phyloP scores from a whole-genome alignment of 495 filamentous ascomycete genomes.

The Hypoxylon fuscum region DNA sequence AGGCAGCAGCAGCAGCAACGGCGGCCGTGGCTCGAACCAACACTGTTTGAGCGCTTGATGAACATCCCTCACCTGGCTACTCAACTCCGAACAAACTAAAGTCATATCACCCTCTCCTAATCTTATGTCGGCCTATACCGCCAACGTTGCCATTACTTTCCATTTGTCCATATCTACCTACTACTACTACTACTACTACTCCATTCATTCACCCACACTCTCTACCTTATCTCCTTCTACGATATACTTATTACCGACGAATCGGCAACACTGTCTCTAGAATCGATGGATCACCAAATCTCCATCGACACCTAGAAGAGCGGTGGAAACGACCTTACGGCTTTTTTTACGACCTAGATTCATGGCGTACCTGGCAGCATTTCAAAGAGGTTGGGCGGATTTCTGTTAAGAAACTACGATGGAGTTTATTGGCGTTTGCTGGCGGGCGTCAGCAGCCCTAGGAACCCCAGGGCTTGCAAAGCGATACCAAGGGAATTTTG shows the following conservation, averaged over 20 bases:
- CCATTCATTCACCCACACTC: constrained; percentile 18
- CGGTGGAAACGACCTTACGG: constrained; percentile 36
- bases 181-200: constrained; percentile 6
- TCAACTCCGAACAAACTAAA: constrained; percentile 37
- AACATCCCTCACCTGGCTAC: constrained; percentile 8
- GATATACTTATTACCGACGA: constrained; percentile 32
- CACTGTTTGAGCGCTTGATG: constrained; percentile 20
- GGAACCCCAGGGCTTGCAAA: constrained; percentile 25
- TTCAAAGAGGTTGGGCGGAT: constrained; percentile 34
- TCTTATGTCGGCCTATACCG: constrained; percentile 17
- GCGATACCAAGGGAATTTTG: constrained; percentile 39
- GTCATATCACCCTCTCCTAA: constrained; percentile 23
- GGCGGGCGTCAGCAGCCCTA: constrained; percentile 43
- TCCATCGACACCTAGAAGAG: constrained; percentile 9
- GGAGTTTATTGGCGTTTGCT: constrained; percentile 49
- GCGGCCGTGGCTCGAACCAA: constrained; percentile 30
- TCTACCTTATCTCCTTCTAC: constrained; percentile 33
- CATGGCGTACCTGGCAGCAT: constrained; percentile 38
- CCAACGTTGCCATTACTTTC: constrained; percentile 30
- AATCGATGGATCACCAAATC: constrained; percentile 9
- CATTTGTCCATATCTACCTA: constrained; percentile 44
- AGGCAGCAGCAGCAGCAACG: constrained; percentile 31
- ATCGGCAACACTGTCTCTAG: constrained; percentile 20
- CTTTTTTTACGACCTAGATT: constrained; percentile 40
- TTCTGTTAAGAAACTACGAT: constrained; percentile 36